A percentile compares a stretch with the other conserved stretches of the same genome.
Conservation (phyloP, 257 asterid species). For the Plantago ovata region DNA sequence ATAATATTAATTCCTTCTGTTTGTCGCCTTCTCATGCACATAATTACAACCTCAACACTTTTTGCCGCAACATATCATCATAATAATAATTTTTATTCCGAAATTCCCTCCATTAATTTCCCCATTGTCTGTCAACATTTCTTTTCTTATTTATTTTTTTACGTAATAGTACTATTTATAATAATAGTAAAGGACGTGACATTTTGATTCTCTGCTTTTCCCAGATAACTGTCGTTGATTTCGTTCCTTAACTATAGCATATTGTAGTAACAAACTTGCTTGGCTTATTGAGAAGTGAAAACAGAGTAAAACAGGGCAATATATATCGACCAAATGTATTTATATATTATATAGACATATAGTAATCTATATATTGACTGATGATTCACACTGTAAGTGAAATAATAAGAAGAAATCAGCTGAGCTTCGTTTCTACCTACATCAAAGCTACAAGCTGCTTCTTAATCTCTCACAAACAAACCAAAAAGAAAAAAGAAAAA, state of each 20-base stretch:
- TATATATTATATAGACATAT: too few relatives aligned
- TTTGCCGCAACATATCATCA: not conserved
- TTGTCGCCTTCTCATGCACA: conserved; percentile 8
- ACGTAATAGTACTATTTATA: too few relatives aligned
- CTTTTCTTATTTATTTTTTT: too few relatives aligned
- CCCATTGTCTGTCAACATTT: too few relatives aligned
- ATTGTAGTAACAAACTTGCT: too few relatives aligned
- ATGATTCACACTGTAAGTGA: conserved; percentile 32
- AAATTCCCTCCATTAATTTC: not conserved
- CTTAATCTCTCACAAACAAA: conserved; percentile 44
- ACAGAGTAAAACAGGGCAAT: conserved; percentile 34
- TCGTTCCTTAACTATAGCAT: too few relatives aligned
- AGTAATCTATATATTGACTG: conserved; percentile 10
- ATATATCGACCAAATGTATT: conserved; percentile 8
- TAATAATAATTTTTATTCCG: not conserved
- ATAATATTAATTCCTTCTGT: not conserved
- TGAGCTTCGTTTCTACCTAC: conserved; percentile 81
- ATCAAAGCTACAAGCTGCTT: conserved; percentile 83
- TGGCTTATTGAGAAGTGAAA: not conserved
- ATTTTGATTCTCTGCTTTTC: not conserved
- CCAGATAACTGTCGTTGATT: not conserved
- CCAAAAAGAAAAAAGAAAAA: not conserved
- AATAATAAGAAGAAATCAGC: conserved; percentile 66
- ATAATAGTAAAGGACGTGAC: too few relatives aligned
- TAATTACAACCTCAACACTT: not conserved